Conservation (phyloP, 1,139 yeast species). For the Pneumocystis oryctolagi region DNA sequence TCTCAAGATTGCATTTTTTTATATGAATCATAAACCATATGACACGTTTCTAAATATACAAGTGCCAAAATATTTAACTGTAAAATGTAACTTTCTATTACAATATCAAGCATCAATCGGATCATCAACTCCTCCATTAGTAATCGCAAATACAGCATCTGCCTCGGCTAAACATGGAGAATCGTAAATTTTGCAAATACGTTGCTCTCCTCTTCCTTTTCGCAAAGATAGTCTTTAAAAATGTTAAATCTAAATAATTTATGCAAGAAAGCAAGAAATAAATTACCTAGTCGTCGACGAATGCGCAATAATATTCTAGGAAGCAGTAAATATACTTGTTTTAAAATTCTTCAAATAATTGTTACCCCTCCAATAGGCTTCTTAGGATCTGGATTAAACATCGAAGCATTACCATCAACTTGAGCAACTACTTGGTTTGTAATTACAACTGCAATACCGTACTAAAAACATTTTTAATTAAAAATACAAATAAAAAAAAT, state of each 20-base stretch:
- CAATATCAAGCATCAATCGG: conserved; percentile 29
- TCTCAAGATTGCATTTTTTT: neutral
- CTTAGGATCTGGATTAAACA: conserved; percentile 94
- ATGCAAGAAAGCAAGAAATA: neutral
- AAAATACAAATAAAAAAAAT: neutral
- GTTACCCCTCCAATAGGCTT: conserved; percentile 84
- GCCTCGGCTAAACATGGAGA: conserved; percentile 93
- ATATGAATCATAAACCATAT: neutral
- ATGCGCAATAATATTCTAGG: conserved; percentile 78
- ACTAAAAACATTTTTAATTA: conserved; percentile 21
- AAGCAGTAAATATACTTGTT: neutral
- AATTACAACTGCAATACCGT: conserved; percentile 95
- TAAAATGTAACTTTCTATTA: neutral
- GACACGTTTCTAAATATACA: neutral
- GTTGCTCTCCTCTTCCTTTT: conserved; percentile 81
- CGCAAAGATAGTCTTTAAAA: conserved; percentile 52
- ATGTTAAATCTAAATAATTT: neutral
- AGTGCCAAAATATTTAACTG: neutral
- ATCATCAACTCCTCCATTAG: conserved; percentile 94
- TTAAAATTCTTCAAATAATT: neutral
- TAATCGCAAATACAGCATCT: conserved; percentile 87
- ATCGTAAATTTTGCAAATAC: conserved; percentile 87
- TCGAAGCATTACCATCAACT: conserved; percentile 75
- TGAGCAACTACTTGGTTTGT: conserved; percentile 98
- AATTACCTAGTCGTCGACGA: conserved; percentile 57